These are phyloP conservation scores for Pichia thaimueangensis DNA, from an alignment of 805 yeast genomes.

Conservation along the genomic window DNA sequence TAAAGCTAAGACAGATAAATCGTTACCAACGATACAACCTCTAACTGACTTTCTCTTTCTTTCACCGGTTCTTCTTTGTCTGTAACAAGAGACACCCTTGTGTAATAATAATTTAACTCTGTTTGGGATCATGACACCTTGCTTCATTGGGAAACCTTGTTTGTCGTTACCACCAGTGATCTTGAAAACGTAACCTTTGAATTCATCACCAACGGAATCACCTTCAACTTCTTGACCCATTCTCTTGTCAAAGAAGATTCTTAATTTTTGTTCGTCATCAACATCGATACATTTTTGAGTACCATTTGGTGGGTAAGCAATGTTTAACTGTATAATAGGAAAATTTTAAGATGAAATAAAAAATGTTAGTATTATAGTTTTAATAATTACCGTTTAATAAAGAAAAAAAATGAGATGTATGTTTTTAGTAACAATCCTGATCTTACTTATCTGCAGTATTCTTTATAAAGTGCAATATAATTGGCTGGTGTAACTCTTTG, in stretches of 20 bases:
- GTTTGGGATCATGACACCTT: constrained; percentile 99
- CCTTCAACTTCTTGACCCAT: constrained; percentile 99
- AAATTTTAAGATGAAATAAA: constrained; percentile 8
- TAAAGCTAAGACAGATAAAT: constrained; percentile 91
- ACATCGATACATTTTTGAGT: constrained; percentile 96
- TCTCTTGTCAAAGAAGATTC: constrained; percentile 98
- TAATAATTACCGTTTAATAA: too few relatives aligned
- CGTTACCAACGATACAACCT: constrained; percentile 98
- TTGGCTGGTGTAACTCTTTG: too few relatives aligned
- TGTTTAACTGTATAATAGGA: constrained; percentile 65
- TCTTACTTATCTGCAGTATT: background rate
- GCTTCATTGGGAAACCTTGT: constrained; percentile 99
- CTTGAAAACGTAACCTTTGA: constrained; percentile 98
- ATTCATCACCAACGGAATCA: constrained; percentile 96
- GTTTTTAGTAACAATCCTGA: background rate
- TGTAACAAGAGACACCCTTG: constrained; percentile 96
- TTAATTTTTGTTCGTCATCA: constrained; percentile 98
- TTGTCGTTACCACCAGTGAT: constrained; percentile 99
- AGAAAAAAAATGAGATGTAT: too few relatives aligned
- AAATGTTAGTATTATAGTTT: constrained; percentile 17
- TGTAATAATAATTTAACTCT: constrained; percentile 95
- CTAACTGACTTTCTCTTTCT: constrained; percentile 99
- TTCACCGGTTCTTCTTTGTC: constrained; percentile 99
- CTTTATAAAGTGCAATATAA: too few relatives aligned
- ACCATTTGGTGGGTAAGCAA: constrained; percentile 99